Base-by-base conservation (phyloP, 331 rosid genomes). In the Acacia pycnantha region DNA sequence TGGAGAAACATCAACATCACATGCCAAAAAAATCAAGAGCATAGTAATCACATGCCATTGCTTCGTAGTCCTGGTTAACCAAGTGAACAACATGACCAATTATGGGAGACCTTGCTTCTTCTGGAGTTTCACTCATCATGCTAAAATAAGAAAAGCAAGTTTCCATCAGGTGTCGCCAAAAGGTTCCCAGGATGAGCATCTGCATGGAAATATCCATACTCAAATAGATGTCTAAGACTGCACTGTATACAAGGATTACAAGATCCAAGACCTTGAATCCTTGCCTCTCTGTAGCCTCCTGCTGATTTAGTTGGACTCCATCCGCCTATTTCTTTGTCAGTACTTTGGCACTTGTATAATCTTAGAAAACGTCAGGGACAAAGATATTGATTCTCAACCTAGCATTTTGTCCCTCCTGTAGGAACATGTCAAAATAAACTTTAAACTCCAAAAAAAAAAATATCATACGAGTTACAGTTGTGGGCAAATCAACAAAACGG, bases 101-200 rank as follows among this genome's bases (percentile, higher is more conserved):
- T 72, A 95, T 95, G 29, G 96, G 98, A 77, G 64, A 89, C 85
- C 98, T 92, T 44, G 98, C 98, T 79, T 85, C 96, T 86, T 95
- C 98, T 11, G 97, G 98, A 64, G 98, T 93, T 86, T 95, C 98
- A 82, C 98, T 95, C 98, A 95, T 95, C 98, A 95, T 95, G 77
- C 98, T 98, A 72, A 95, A 95, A 87, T 95, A 82, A 93, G 92
- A 87, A 95, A 95, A n/a, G 98, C 98, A 79, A 95, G 98, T 46
- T 95, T 75, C 98, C 98, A 46, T 93, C 96, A 2, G 94, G 93
- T 29, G 98, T 95, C 22, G 98, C 98, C 87, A 95, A 86, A 71
- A 95, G 98, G 88, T 93, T 95, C 83, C 97, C 97, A 61, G 98
- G 98, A 86, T 93, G 98, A 86, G 98, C 98, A 90, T 95, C 98